phyloP scores from a whole-genome alignment of 257 asterid genomes.

The Coffea canephora region DNA sequence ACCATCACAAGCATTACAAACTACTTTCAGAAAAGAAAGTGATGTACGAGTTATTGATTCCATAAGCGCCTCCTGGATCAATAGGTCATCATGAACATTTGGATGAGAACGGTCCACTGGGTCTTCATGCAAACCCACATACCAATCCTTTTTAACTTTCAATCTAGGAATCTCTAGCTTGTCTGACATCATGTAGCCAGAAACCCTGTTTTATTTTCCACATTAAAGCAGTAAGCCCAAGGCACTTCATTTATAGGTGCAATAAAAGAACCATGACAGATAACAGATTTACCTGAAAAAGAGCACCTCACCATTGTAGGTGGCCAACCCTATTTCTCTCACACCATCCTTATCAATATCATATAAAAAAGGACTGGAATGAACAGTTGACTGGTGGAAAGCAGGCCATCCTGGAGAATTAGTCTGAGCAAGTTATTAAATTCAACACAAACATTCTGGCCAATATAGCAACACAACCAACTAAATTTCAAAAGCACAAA shows the following conservation, averaged over 20 bases:
- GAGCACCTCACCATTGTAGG: constrained; percentile 94
- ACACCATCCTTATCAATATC: constrained; percentile 99
- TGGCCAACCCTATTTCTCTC: constrained; percentile 91
- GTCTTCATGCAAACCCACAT: constrained; percentile 83
- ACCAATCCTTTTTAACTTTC: constrained; percentile 91
- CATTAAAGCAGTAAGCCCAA: constrained; percentile 17
- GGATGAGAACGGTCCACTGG: constrained; percentile 94
- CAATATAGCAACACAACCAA: background rate
- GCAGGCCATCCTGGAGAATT: constrained; percentile 92
- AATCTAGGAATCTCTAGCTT: constrained; percentile 86
- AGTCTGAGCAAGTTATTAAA: constrained; percentile 19
- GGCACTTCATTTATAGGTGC: background rate
- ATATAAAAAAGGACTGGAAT: constrained; percentile 88
- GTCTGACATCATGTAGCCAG: constrained; percentile 94
- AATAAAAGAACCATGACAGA: background rate
- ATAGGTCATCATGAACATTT: constrained; percentile 79
- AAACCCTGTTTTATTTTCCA: constrained; percentile 49
- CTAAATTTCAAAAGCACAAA: constrained; percentile 7
- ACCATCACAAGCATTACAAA: constrained; percentile 8
- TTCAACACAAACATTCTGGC: background rate
- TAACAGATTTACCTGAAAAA: constrained; percentile 72
- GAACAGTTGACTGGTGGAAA: constrained; percentile 96
- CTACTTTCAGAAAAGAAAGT: constrained; percentile 3
- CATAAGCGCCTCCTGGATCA: constrained; percentile 58
- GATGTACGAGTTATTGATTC: constrained; percentile 57